Conservation (phyloP, 2,329 filamentous ascomycete genomes). For the Calonectria pseudoturangicola region DNA sequence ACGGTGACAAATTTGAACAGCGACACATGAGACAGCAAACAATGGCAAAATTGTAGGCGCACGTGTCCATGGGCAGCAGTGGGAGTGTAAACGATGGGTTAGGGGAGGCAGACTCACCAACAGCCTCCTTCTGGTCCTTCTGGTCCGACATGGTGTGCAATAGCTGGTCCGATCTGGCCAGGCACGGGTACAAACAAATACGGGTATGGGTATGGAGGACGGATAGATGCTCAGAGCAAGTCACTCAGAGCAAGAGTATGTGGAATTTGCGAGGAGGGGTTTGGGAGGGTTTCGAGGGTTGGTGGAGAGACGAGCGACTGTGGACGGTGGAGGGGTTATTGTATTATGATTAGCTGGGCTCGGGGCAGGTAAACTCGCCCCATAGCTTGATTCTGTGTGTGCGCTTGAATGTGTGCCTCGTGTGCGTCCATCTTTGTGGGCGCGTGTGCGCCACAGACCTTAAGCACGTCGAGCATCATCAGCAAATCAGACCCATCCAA, state of each 20-base stretch:
- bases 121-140: slow-evolving; percentile 59
- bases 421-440: slow-evolving; percentile 43
- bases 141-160: slow-evolving; percentile 67
- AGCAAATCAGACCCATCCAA: slow-evolving; percentile 27
- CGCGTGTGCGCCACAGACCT: slow-evolving; percentile 36
- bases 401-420: slow-evolving; percentile 42
- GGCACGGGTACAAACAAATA: slow-evolving; percentile 24
- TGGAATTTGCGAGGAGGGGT: slow-evolving; percentile 54
- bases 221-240: slow-evolving; percentile 51
- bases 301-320: slow-evolving; percentile 41
- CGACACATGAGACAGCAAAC: slow-evolving; percentile 15
- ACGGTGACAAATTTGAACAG: slow-evolving; percentile 35
- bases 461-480: slow-evolving; percentile 27
- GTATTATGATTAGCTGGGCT: slow-evolving; percentile 41
- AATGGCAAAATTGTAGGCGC: slow-evolving; percentile 5
- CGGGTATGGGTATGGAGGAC: slow-evolving; percentile 38
- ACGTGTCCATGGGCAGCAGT: slow-evolving; percentile 29
- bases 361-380: slow-evolving; percentile 38
- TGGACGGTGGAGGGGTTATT: slow-evolving; percentile 41
- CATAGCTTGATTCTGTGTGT: slow-evolving; percentile 41
- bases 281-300: slow-evolving; percentile 51
- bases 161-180: slow-evolving; percentile 38
- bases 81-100: background rate
- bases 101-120: slow-evolving; percentile 60
- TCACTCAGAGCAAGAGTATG: slow-evolving; percentile 47